Evolutionary conservation across 495 filamentous ascomycete genomes (phyloP).

Genomic region (Pyronema domesticum): DNA sequence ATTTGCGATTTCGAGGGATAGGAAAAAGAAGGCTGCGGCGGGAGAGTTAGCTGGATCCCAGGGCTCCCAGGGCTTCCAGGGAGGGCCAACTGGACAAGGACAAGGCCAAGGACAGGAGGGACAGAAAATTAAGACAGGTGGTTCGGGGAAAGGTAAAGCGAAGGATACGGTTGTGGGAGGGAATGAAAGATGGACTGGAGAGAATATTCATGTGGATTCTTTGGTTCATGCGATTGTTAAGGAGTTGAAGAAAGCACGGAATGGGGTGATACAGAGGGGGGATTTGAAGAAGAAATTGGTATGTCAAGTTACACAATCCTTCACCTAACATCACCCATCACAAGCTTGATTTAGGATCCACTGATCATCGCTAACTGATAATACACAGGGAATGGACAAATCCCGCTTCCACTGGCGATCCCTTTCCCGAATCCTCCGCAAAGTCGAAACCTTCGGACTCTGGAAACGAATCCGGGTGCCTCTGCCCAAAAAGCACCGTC

Average conservation of each 20-base stretch:
- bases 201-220: constrained; percentile 31
- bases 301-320: constrained; percentile 2
- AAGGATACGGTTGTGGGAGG: constrained; percentile 11
- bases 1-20: constrained; percentile 31
- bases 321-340: no score
- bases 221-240: constrained; percentile 32
- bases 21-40: constrained; percentile 2
- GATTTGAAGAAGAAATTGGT: constrained; percentile 49
- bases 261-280: constrained; percentile 32
- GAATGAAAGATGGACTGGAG: constrained; percentile 32
- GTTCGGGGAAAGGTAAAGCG: constrained; percentile 6
- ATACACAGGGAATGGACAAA: constrained; percentile 30
- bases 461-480: constrained; percentile 50
- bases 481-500: constrained; percentile 25
- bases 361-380: no score
- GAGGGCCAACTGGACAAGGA: no score
- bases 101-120: constrained; percentile 13
- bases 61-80: no score
- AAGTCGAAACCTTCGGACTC: constrained; percentile 49
- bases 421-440: constrained; percentile 48
- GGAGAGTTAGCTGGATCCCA: background rate
- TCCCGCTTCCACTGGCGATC: constrained; percentile 45
- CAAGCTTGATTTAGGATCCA: no score
- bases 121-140: constrained; percentile 6
- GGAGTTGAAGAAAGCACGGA: constrained; percentile 30